Base-by-base conservation (phyloP, 441 rosid species). In the Adansonia grandidieri region DNA sequence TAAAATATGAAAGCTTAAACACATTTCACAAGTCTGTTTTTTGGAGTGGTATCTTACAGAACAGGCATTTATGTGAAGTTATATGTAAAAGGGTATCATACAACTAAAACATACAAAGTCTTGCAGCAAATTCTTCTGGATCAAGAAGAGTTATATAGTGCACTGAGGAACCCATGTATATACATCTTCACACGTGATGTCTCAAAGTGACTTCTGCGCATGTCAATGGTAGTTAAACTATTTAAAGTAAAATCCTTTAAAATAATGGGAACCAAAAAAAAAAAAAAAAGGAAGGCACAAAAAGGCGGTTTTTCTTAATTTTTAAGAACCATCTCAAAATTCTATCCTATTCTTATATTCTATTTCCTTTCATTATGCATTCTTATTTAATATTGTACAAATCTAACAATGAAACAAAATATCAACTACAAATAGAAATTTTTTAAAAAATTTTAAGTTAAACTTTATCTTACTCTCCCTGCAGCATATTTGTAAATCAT, bases 161-260 rank as follows among this genome's bases (percentile, higher is more conserved):
- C 14, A 62, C n/a, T 1, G 67, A 62, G 44, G 67, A 62, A 62
- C 37, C 7, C 17, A 13, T 32, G 42, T 62, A 28, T 5, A 24
- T 13, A n/a, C 42, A 24, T 24, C 67, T 63, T 37, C 19, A 63
- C 68, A 63, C 47, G 68, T 63, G 28, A 19, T 58, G 63, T 63
- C 47, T 32, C 68, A 45, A 13, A 63, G 45, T 37, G 17, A 63
- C 20, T 13, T 63, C 20, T 14, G 2, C 14, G 47, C 17, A 32
- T 9, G 47, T 63, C 13, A 11, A 37, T 32, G 68, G 47, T 63
- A 13, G 47, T 63, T 32, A 63, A 19, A 63, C 68, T 32, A 14
- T 7, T 14, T 63, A 37, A 63, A 14, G n/a, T 20, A 32, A 45
- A 13, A 63, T 14, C 32, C 45, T 28, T 62, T 5, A 51, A 10